Conservation (phyloP, 768 basidiomycete genomes). For the Chiua virens region DNA sequence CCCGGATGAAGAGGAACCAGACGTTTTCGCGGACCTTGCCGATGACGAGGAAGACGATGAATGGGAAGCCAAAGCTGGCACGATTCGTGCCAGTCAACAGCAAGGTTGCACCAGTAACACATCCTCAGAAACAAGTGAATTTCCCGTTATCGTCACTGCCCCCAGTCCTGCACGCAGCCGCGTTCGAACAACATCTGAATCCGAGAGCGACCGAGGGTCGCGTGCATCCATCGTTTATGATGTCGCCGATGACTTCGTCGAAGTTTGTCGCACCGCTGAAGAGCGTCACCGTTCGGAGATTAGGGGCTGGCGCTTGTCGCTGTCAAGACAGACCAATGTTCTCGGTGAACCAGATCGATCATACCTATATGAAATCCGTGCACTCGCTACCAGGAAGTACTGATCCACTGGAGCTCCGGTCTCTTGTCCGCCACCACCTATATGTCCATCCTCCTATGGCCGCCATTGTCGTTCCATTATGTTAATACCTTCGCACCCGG, state of each 20-base stretch:
- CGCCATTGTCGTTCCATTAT: constrained; percentile 10
- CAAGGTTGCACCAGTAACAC: constrained; percentile 33
- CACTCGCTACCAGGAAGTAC: constrained; percentile 83
- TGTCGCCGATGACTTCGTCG: constrained; percentile 72
- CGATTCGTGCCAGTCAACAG: constrained; percentile 67
- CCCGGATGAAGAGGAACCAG: constrained; percentile 90
- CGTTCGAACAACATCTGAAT: constrained; percentile 68
- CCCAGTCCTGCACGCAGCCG: constrained; percentile 65
- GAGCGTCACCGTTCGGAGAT: constrained; percentile 82
- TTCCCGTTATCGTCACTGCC: constrained; percentile 34
- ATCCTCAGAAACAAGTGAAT: constrained; percentile 26
- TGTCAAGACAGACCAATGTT: constrained; percentile 20
- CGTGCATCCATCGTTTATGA: constrained; percentile 78
- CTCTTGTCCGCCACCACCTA: not conserved
- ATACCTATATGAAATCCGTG: constrained; percentile 78
- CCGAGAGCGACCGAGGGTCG: constrained; percentile 71
- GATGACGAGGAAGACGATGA: constrained; percentile 82
- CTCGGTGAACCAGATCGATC: constrained; percentile 54
- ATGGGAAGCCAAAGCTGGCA: constrained; percentile 75
- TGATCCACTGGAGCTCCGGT: constrained; percentile 32
- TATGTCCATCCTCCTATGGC: constrained; percentile 1
- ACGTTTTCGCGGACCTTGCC: constrained; percentile 90
- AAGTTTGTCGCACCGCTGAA: constrained; percentile 73
- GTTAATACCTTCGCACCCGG: constrained; percentile 18
- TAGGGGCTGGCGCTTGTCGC: constrained; percentile 64